Evolutionary conservation across 352 stramenopile species (phyloP), one percentile per base, ranked within the genome.

Genomic region (Globisporangium rhizosaccharum): DNA sequence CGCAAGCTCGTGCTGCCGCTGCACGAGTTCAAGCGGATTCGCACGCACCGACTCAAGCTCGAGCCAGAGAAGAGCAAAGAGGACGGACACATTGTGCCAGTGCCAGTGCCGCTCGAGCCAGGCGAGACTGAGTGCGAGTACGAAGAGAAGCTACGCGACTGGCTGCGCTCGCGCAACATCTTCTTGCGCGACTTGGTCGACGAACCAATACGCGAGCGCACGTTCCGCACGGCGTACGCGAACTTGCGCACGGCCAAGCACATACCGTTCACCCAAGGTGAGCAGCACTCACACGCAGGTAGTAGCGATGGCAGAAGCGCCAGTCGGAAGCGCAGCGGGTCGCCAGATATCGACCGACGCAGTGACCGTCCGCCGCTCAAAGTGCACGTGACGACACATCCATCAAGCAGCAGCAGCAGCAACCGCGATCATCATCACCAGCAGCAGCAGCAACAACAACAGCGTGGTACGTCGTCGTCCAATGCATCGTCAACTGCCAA

Each of bases 51-150:
- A 48, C 42, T 48, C 17, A 48, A n/a, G 11, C 42, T 48, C 42
- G 18, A 25, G 7, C 18, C 15, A 11, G 42, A 9, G 42, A 11
- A 20, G 42, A 48, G 42, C 42, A 20, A n/a, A 20, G 42, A 20
- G 18, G 41, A 46, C 41, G 41, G 41, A 7, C 20, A 20, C 42
- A 48, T 48, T 10, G 8, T 37, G 28, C 56, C 62, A 33, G 59
- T 67, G 41, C 44, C 51, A 17, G 56, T 63, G 51, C 51, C 62
- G 26, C 46, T 67, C 10, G 50, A 37, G n/a, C 48, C 46, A 0
- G 62, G 51, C 8, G 62, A 67, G 56, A 58, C 36, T 3, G 42
- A 61, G 9, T 36, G 46, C 57, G 11, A 63, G 17, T 66, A 70
- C 56, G 52, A 73, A 53, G 25, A 62, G 23, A 39, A 46, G 15